These are phyloP conservation scores for Penicillium crustosum DNA, from an alignment of 2,329 filamentous ascomycete species.

Conservation along the genomic window DNA sequence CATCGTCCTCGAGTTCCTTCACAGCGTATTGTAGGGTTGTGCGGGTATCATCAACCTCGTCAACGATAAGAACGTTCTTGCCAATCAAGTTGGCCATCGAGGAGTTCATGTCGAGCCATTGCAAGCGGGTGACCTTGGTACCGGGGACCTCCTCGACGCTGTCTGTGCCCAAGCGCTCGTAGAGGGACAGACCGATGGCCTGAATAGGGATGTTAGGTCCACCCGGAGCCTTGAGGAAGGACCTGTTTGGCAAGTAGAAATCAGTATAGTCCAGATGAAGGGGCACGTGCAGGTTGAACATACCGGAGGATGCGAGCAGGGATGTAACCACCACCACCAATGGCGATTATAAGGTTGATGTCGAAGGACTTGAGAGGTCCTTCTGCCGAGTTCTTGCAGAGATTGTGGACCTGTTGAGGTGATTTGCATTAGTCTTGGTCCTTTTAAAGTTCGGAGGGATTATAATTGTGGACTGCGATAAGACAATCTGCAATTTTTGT, in stretches of 20 bases:
- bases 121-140: constrained; percentile 93
- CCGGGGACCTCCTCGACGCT: constrained; percentile 69
- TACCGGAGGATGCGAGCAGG: constrained; percentile 90
- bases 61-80: constrained; percentile 88
- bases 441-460: constrained; percentile 1
- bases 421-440: constrained; percentile 12
- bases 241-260: constrained; percentile 46
- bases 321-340: constrained; percentile 95
- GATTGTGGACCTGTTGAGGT: constrained; percentile 78
- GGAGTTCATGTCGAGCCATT: constrained; percentile 91
- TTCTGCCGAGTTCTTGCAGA: constrained; percentile 76
- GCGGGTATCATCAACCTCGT: constrained; percentile 93
- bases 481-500: constrained; percentile 1
- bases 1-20: constrained; percentile 90
- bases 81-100: constrained; percentile 87
- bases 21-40: constrained; percentile 94
- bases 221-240: constrained; percentile 88
- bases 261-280: not conserved
- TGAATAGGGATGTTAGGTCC: constrained; percentile 97
- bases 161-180: constrained; percentile 70
- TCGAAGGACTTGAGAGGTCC: not conserved
- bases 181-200: constrained; percentile 95
- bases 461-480: constrained; percentile 5
- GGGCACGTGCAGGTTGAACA: constrained; percentile 7
- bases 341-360: constrained; percentile 78